Evolutionary conservation across 2,329 filamentous ascomycete species (phyloP).

Genomic region (Chrysoporthe puriensis): DNA sequence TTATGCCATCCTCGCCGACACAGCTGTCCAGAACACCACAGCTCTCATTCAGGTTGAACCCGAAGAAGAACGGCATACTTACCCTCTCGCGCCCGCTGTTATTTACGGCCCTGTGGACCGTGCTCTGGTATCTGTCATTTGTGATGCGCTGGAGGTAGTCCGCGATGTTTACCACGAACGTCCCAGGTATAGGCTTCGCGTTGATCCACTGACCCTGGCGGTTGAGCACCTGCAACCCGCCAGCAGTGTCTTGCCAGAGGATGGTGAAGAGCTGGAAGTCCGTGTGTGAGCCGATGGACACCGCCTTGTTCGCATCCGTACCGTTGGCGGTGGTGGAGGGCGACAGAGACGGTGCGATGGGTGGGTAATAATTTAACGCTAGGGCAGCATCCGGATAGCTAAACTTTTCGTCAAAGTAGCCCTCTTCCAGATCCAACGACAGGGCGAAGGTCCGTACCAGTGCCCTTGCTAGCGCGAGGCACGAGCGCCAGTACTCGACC

Average conservation of each 20-base stretch:
- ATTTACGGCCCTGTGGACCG: constrained; percentile 53
- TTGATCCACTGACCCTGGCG: constrained; percentile 45
- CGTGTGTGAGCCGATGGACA: constrained; percentile 55
- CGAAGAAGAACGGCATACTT: constrained; percentile 53
- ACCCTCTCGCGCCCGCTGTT: constrained; percentile 43
- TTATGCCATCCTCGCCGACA: constrained; percentile 38
- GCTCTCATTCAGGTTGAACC: constrained; percentile 45
- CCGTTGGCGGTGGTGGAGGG: constrained; percentile 32
- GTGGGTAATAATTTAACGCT: constrained; percentile 47
- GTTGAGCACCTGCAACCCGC: constrained; percentile 49
- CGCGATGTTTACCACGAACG: constrained; percentile 56
- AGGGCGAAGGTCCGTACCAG: constrained; percentile 59
- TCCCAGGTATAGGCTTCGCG: constrained; percentile 44
- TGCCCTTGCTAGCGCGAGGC: constrained; percentile 53
- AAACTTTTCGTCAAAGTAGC: constrained; percentile 58
- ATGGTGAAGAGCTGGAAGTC: constrained; percentile 58
- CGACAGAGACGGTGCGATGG: constrained; percentile 28
- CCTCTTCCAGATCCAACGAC: constrained; percentile 55
- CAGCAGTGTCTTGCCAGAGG: constrained; percentile 47
- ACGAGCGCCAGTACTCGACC: constrained; percentile 51
- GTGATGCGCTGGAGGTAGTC: constrained; percentile 56
- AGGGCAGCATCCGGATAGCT: constrained; percentile 52
- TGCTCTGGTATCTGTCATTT: constrained; percentile 53
- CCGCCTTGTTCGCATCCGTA: constrained; percentile 31
- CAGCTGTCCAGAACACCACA: constrained; percentile 45